Percentiles rank a stretch among this genome's conserved stretches.
Conservation (phyloP, 2,329 filamentous ascomycete species). For the Arthrinium phaeospermum region DNA sequence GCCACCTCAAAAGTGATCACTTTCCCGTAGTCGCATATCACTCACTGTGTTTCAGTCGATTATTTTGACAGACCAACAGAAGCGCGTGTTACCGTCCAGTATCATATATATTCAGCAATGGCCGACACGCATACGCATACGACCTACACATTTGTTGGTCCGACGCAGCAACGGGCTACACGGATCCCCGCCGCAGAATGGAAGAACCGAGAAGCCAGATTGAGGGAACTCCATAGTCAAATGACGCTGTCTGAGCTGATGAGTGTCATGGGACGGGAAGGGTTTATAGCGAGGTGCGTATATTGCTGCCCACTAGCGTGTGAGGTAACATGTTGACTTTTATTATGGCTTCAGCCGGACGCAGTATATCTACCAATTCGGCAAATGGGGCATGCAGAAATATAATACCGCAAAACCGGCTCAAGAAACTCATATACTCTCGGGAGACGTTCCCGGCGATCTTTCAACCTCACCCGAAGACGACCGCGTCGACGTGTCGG, state of each 20-base stretch:
- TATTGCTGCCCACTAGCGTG: neutral
- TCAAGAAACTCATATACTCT: fast-evolving
- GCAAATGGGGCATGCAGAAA: neutral
- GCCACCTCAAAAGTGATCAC: no score
- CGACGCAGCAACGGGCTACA: neutral
- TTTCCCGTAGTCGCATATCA: no score
- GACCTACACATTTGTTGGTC: neutral
- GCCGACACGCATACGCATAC: neutral
- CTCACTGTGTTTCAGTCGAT: no score
- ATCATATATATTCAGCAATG: neutral
- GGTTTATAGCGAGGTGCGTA: neutral
- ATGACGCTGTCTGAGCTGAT: neutral
- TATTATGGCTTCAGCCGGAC: neutral
- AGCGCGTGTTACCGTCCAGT: no score
- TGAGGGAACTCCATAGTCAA: neutral
- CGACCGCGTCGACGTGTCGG: neutral
- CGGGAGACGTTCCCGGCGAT: neutral
- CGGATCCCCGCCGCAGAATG: neutral
- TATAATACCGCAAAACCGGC: neutral
- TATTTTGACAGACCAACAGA: no score
- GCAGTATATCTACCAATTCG: neutral
- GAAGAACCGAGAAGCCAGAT: neutral
- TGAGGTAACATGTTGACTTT: neutral
- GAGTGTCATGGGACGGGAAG: neutral
- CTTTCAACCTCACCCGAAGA: neutral